phyloP scores from a whole-genome alignment of 352 stramenopile species.

The Phytophthora nicotianae region DNA sequence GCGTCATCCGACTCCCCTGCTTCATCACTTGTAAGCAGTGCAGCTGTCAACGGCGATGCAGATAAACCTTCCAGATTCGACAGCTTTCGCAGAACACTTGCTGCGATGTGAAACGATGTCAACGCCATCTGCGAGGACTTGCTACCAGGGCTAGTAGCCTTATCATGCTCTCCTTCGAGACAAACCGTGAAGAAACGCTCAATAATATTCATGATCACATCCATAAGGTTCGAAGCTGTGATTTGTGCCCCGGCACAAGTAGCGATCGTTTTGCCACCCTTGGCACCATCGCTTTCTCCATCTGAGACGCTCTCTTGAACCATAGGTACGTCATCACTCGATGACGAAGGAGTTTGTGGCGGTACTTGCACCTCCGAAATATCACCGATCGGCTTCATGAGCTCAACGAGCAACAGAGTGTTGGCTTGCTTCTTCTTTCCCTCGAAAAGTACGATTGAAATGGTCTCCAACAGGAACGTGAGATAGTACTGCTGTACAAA shows the following conservation, averaged over 20 bases:
- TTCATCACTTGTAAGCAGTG: slow-evolving; percentile 62
- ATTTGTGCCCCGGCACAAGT: slow-evolving; percentile 37
- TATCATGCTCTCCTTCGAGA: slow-evolving; percentile 25
- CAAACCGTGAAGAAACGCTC: slow-evolving; percentile 43
- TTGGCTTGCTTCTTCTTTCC: slow-evolving; percentile 81
- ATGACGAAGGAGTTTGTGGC: neutral
- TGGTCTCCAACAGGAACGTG: slow-evolving; percentile 80
- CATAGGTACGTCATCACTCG: slow-evolving; percentile 40
- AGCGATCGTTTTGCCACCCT: slow-evolving; percentile 27
- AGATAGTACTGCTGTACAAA: slow-evolving; percentile 83
- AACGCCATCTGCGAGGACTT: slow-evolving; percentile 61
- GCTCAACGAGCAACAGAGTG: slow-evolving; percentile 67
- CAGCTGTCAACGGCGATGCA: slow-evolving; percentile 64
- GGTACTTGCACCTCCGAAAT: slow-evolving; percentile 19
- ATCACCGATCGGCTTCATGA: slow-evolving; percentile 52
- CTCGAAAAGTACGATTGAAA: slow-evolving; percentile 75
- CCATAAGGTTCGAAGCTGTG: slow-evolving; percentile 50
- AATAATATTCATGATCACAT: slow-evolving; percentile 61
- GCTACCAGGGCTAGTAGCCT: neutral
- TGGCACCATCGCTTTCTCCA: slow-evolving; percentile 9
- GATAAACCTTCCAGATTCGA: slow-evolving; percentile 74
- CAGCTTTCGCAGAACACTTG: slow-evolving; percentile 61
- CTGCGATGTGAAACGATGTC: slow-evolving; percentile 71
- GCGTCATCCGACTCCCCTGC: slow-evolving; percentile 29
- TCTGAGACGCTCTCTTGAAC: slow-evolving; percentile 21